Base-by-base conservation (phyloP, 306 rosid species). In the Citrullus amarus region DNA sequence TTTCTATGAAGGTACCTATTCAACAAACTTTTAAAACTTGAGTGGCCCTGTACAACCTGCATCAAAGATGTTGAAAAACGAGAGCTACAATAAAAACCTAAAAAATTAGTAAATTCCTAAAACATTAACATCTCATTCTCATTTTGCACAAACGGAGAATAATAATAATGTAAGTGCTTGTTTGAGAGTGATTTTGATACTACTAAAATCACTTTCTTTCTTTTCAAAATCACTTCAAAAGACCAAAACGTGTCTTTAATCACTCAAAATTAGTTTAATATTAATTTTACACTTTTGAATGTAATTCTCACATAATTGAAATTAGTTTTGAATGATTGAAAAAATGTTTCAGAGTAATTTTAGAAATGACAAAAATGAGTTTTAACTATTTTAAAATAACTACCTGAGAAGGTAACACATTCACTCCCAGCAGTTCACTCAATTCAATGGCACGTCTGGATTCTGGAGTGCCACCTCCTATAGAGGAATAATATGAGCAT, bases 21-120 rank as follows among this genome's bases (percentile, higher is more conserved):
- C 46, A 84, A 90, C 82, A 90, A 78, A 77, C 85, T 91, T 85
- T 81, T 94, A 85, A 94, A 92, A 72, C 96, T 90, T 53, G 96
- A 86, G 85, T 92, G 98, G 53, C 95, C 98, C 81, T 90, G 98
- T 61, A 92, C 84, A 79, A 94, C 96, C 98, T 94, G 90, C 85
- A 70, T 84, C 22, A 17, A 63, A 2, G 38, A 78, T 77, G 54
- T 22, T 13, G 18, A 36, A 41, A 55, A 39, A 22, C n/a, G 46
- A 38, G 32, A n/a, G 32, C 8, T 44, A 41, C 18, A 3, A 8
- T 9, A 51, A 53, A 48, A 74, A 6, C 62, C 28, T 0, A 51
- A 5, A 25, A 3, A 20, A 9, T 12, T 14, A 46, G 51, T 6
- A 44, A 70, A 70, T 44, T 22, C 13, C 38, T 2, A 25, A 12